Conservation (phyloP, 345 rosid species). For the Acer saccharum region DNA sequence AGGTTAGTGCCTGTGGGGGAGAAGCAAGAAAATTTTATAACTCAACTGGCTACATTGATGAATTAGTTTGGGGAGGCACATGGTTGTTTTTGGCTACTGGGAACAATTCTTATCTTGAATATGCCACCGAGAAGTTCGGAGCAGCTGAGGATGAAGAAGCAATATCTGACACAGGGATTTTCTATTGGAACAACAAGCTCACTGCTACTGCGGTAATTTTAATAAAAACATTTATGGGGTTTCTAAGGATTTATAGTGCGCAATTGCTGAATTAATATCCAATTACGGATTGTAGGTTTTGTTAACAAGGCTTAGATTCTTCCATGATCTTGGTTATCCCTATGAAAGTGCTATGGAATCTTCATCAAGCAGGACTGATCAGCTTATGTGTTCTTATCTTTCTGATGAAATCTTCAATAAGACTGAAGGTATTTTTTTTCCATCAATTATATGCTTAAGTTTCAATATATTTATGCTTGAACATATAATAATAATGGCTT, state of each 20-base stretch:
- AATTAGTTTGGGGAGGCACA: conserved; percentile 63
- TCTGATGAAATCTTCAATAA: conserved; percentile 30
- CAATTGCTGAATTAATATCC: background rate
- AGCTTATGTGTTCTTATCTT: conserved; percentile 49
- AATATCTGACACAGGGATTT: conserved; percentile 39
- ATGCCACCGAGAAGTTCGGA: conserved; percentile 35
- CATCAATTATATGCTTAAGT: background rate
- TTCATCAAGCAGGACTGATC: conserved; percentile 36
- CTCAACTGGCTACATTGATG: conserved; percentile 55
- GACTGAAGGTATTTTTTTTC: conserved; percentile 40
- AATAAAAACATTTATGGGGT: background rate
- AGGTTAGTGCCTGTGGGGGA: conserved; percentile 41
- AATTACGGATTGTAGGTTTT: conserved; percentile 38
- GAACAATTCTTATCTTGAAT: conserved; percentile 45
- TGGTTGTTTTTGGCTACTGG: conserved; percentile 68
- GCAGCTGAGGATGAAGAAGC: conserved; percentile 44
- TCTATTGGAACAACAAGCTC: conserved; percentile 68
- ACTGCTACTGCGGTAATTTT: conserved; percentile 46
- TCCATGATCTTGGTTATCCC: conserved; percentile 55
- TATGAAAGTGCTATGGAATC: conserved; percentile 35
- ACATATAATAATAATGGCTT: background rate
- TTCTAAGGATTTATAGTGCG: background rate
- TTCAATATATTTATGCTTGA: background rate
- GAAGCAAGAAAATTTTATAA: conserved; percentile 46
- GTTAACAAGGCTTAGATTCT: conserved; percentile 50